Evolutionary conservation across 306 rosid genomes (phyloP), one percentile per base, ranked within the genome.

Genomic region (Alnus rubra): DNA sequence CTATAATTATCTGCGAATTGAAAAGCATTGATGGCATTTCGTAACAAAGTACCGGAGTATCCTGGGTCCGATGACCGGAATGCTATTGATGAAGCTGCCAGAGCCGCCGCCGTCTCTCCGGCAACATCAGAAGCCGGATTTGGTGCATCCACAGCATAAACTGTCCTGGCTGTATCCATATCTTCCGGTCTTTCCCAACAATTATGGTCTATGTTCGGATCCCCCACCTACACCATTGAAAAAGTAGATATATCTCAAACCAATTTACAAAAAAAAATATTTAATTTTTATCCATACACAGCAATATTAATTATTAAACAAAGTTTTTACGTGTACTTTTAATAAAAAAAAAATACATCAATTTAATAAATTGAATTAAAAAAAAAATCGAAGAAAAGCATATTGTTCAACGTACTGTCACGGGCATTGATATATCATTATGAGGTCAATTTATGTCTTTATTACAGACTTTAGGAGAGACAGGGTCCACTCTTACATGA

Each of bases 131-230:
- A 94, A 9, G 97, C 98, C 0, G 97, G 85, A 59, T 90, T 91
- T 4, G 98, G 98, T 13, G 95, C 94, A 67, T 92, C 98, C 53
- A 94, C 88, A 7, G 97, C 97, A 35, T 94, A 94, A 3, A 82
- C 93, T 0, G 89, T 92, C 77, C 97, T 88, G 0, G 62, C 42
- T 2, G 98, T 94, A 86, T 94, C 97, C 98, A 94, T 94, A 67
- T 94, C 98, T 84, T 92, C 98, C 5, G 97, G 94, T 33, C 98
- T 92, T 84, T 94, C 97, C 98, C 97, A 94, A 78, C 98, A 94
- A 33, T 56, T 78, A 9, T 94, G 98, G 74, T 94, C 98, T 10
- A 65, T 59, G 35, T 54, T 87, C 31, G 98, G 98, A 80, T 94
- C 97, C 12, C 98, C 98, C 49, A 94, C 97, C 98, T 94, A 71